Evolutionary conservation across 257 asterid species (phyloP).

Genomic region (Verbascum thapsus): DNA sequence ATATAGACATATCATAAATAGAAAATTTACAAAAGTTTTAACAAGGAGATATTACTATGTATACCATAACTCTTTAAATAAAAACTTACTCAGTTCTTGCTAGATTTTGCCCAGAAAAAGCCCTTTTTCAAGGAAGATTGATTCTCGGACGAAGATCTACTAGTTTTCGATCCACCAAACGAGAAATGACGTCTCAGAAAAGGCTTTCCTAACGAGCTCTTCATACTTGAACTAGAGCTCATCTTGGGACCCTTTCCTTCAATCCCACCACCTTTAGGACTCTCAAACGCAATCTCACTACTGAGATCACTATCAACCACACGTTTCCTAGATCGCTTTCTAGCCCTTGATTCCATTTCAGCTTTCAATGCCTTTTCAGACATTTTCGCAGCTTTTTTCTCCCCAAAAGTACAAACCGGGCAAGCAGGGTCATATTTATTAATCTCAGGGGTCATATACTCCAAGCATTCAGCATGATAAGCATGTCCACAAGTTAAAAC

Average conservation of each 20-base stretch:
- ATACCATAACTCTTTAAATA: too few species aligned
- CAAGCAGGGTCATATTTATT: slow-evolving; percentile 84
- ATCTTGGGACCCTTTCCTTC: slow-evolving; percentile 57
- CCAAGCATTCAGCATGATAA: slow-evolving; percentile 94
- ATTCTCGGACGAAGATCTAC: slow-evolving; percentile 49
- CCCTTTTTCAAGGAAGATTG: slow-evolving; percentile 52
- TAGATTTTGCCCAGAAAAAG: slow-evolving; percentile 77
- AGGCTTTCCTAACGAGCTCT: slow-evolving; percentile 58
- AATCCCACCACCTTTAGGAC: slow-evolving; percentile 43
- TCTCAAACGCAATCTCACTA: slow-evolving; percentile 49
- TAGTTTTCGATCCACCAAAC: slow-evolving; percentile 66
- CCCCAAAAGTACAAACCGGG: slow-evolving; percentile 92
- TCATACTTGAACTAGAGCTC: slow-evolving; percentile 75
- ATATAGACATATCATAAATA: slow-evolving; percentile 4
- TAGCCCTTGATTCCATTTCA: slow-evolving; percentile 69
- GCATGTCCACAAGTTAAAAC: slow-evolving; percentile 88
- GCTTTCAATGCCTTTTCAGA: slow-evolving; percentile 82
- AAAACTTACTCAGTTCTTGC: slow-evolving; percentile 43
- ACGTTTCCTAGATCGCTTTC: slow-evolving; percentile 59
- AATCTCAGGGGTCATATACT: slow-evolving; percentile 81
- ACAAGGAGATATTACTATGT: background rate
- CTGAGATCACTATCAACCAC: slow-evolving; percentile 63
- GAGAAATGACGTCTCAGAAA: slow-evolving; percentile 82
- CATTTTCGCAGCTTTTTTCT: slow-evolving; percentile 73
- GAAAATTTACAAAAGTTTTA: background rate